Evolutionary conservation across 192 early-diverging fungal genomes (phyloP), one percentile per base, ranked within the genome.

Genomic region (Backusella sp.): DNA sequence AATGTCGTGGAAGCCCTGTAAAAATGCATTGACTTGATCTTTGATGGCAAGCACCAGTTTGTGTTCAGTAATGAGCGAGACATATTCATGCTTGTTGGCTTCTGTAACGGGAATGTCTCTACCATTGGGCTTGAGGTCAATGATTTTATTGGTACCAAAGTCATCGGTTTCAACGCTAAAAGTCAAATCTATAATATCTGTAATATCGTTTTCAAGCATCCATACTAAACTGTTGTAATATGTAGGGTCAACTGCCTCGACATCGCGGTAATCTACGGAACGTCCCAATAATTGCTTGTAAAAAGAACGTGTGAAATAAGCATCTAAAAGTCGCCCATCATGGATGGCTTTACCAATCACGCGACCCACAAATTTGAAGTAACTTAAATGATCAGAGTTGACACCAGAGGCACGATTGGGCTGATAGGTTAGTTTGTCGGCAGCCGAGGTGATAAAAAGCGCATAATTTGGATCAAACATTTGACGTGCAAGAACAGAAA

Each of bases 391-490:
- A 72, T 98, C 97, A 1, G 94, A 91, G 78, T 99, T 99, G 72
- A 92, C 91, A 83, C 90, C 89, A 36, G 95, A 96, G 32, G 94
- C 88, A 37, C 94, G 92, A 81, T 99, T 99, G 65, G 97, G 97
- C 84, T 99, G 97, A 85, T 99, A 99, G 0, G 97, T 99, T 32
- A 98, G 90, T 68, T 94, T 93, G 80, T 98, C 97, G 1, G 93
- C 91, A 3, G 96, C 96, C 12, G 97, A 97, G 3, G 95, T 94
- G 77, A 92, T 94, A 86, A 99, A 99, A 56, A 99, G 85, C n/a
- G 96, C 97, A 81, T 99, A 98, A 79, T 97, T 91, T 5, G 96
- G 96, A 81, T 99, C 94, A 81, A 99, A 98, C 96, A 99, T 99
- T 83, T 97, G 95, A 36, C 95, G 88, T 21, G 97, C 95, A 15